Conservation (phyloP, 2,329 filamentous ascomycete species). For the Zasmidium citrigriseum region DNA sequence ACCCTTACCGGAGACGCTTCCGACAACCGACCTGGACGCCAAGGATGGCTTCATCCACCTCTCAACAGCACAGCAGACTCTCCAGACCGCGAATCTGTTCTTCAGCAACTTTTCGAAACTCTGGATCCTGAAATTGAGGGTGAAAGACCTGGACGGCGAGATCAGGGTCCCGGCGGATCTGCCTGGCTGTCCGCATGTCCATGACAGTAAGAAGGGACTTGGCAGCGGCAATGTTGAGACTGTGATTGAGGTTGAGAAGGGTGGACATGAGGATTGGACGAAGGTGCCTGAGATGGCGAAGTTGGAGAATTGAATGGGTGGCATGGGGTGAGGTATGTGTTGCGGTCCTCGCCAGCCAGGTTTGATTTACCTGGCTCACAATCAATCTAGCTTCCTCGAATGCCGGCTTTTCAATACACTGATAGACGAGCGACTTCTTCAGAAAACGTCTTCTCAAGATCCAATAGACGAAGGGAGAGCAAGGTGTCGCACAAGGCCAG, state of each 20-base stretch:
- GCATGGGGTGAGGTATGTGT: neutral
- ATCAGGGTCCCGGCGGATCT: slow-evolving; percentile 21
- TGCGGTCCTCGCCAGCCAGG: neutral
- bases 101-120: slow-evolving; percentile 23
- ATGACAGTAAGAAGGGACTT: slow-evolving; percentile 23
- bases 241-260: slow-evolving; percentile 25
- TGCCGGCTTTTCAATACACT: no score
- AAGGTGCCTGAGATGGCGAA: slow-evolving; percentile 13
- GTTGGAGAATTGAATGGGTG: slow-evolving; percentile 1
- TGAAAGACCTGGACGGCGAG: slow-evolving; percentile 24
- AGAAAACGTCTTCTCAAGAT: no score
- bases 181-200: slow-evolving; percentile 28
- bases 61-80: slow-evolving; percentile 30
- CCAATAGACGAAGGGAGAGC: no score
- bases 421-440: no score
- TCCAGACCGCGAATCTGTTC: slow-evolving; percentile 31
- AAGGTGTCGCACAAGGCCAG: no score
- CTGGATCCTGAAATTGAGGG: slow-evolving; percentile 28
- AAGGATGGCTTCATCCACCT: slow-evolving; percentile 30
- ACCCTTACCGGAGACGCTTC: slow-evolving; percentile 29
- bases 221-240: slow-evolving; percentile 26
- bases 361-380: no score
- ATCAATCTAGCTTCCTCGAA: no score
- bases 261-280: slow-evolving; percentile 13
- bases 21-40: slow-evolving; percentile 25